A percentile compares a stretch with the other conserved stretches of the same genome.
phyloP scores from a whole-genome alignment of 805 yeast species.

The Ascoidea asiatica region DNA sequence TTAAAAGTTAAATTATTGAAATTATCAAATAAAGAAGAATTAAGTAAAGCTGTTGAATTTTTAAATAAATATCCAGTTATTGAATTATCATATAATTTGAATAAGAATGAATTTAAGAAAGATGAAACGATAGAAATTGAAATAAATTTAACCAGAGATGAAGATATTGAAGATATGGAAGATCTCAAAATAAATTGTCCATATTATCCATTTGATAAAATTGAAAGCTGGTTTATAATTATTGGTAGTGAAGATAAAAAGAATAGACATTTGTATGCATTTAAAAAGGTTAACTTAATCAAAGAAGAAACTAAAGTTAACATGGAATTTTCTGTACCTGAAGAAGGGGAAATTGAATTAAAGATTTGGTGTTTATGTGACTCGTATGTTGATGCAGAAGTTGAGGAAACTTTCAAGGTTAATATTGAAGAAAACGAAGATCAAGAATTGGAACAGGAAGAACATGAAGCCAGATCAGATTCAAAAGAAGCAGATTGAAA shows the following conservation, averaged over 20 bases:
- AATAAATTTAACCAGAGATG: conserved; percentile 54
- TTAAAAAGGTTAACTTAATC: conserved; percentile 46
- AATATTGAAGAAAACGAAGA: conserved; percentile 22
- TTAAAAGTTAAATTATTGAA: conserved; percentile 48
- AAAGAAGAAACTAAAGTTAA: conserved; percentile 38
- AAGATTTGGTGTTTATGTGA: conserved; percentile 84
- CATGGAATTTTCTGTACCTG: conserved; percentile 44
- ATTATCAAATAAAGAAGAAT: conserved; percentile 29
- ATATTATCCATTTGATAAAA: conserved; percentile 44
- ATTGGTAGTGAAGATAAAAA: conserved; percentile 59
- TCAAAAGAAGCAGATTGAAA: not conserved
- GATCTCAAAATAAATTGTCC: conserved; percentile 47
- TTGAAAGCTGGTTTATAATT: conserved; percentile 80
- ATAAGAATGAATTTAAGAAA: too few relatives aligned
- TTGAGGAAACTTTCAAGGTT: conserved; percentile 49
- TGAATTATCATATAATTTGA: conserved; percentile 44
- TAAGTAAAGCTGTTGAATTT: conserved; percentile 67
- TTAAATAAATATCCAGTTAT: conserved; percentile 84
- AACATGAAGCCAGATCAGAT: not conserved
- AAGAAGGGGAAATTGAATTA: conserved; percentile 45
- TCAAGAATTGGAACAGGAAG: conserved; percentile 11
- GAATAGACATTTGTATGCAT: conserved; percentile 52
- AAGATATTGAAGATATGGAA: conserved; percentile 43
- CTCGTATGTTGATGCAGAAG: conserved; percentile 86
- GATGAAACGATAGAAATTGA: conserved; percentile 18